Conservation (phyloP, 2,329 filamentous ascomycete species). For the Xylariales sp. region DNA sequence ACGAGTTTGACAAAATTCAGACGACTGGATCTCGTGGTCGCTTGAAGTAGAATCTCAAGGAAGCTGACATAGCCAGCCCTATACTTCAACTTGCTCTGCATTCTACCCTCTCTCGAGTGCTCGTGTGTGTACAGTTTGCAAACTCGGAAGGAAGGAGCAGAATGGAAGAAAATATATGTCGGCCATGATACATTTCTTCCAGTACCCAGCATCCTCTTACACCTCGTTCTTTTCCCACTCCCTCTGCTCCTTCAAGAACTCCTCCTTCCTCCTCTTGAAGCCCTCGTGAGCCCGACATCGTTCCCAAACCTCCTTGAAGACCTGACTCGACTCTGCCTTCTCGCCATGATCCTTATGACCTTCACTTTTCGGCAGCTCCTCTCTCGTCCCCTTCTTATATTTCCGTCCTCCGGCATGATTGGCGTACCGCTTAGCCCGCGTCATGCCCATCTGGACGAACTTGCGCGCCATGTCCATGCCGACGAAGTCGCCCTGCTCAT, state of each 20-base stretch:
- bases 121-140: no score
- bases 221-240: constrained; percentile 9
- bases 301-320: constrained; percentile 47
- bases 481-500: constrained; percentile 50
- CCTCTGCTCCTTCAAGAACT: constrained; percentile 40
- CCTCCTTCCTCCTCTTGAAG: constrained; percentile 39
- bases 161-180: no score
- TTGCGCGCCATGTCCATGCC: constrained; percentile 62
- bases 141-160: no score
- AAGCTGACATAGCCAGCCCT: no score
- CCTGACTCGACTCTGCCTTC: constrained; percentile 42
- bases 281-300: constrained; percentile 37
- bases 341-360: constrained; percentile 41
- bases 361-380: constrained; percentile 38
- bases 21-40: no score
- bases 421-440: constrained; percentile 53
- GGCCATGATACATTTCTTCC: no score
- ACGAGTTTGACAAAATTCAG: no score
- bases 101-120: no score
- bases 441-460: constrained; percentile 64
- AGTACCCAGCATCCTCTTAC: no score
- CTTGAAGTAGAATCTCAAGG: no score
- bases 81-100: no score
- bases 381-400: constrained; percentile 39
- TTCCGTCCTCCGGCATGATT: constrained; percentile 53